These are phyloP conservation scores for Solanum tacnaense DNA, from an alignment of 257 asterid species.

Conservation along the genomic window DNA sequence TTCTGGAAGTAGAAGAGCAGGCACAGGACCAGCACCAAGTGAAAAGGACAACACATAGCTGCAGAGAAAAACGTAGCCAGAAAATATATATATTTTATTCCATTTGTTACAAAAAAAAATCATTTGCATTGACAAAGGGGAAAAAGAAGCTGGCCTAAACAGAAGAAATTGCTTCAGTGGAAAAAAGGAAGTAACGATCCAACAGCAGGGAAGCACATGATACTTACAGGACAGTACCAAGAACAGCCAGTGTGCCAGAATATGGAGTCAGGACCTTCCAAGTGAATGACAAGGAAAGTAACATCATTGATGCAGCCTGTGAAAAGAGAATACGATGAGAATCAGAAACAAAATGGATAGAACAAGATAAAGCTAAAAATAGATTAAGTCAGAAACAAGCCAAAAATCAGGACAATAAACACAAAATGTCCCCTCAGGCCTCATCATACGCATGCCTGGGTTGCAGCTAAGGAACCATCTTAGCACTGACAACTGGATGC, in stretches of 20 bases:
- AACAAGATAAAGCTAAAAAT: background rate
- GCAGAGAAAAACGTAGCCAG: background rate
- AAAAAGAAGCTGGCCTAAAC: background rate
- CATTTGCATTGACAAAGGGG: background rate
- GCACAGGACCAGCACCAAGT: slow-evolving; percentile 99
- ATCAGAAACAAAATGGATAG: background rate
- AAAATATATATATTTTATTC: background rate
- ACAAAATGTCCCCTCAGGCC: background rate
- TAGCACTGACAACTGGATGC: background rate
- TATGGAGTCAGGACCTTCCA: slow-evolving; percentile 81
- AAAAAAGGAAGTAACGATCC: background rate
- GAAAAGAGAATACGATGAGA: slow-evolving; percentile 1
- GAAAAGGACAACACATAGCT: slow-evolving; percentile 86
- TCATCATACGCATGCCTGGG: background rate
- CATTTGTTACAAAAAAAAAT: background rate
- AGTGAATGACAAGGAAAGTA: slow-evolving; percentile 66
- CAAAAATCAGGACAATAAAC: background rate
- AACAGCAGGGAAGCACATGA: slow-evolving; percentile 1
- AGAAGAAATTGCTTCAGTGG: background rate
- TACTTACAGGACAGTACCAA: slow-evolving; percentile 84
- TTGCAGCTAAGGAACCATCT: background rate
- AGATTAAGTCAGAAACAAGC: background rate
- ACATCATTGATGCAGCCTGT: slow-evolving; percentile 88
- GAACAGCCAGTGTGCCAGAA: slow-evolving; percentile 72
- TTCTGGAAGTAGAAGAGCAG: slow-evolving; percentile 94